Conservation (phyloP, 2,329 filamentous ascomycete genomes). For the Fusarium veterinarium region DNA sequence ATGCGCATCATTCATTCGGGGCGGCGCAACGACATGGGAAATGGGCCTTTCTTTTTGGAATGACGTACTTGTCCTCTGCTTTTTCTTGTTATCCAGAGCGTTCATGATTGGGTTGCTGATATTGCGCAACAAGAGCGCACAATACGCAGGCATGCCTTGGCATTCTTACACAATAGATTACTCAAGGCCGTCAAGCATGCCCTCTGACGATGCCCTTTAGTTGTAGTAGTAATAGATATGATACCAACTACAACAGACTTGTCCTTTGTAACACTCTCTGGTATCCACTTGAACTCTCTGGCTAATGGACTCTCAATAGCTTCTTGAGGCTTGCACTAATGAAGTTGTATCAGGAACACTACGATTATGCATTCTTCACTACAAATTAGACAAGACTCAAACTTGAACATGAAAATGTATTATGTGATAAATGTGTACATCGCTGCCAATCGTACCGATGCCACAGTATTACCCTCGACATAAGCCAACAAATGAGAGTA, state of each 20-base stretch:
- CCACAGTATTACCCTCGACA: slow-evolving; percentile 28
- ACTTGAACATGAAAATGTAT: slow-evolving; percentile 39
- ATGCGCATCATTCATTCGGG: slow-evolving; percentile 32
- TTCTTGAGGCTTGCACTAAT: background rate
- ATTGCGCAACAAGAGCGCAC: slow-evolving; percentile 26
- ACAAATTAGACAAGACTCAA: background rate
- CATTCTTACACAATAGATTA: slow-evolving; percentile 37
- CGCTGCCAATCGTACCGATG: slow-evolving; percentile 21
- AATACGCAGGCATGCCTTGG: slow-evolving; percentile 30
- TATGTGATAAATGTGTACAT: slow-evolving; percentile 34
- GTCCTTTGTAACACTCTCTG: background rate
- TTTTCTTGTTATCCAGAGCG: slow-evolving; percentile 31
- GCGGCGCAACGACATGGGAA: slow-evolving; percentile 33
- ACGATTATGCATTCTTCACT: background rate
- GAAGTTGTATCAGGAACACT: background rate
- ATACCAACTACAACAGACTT: slow-evolving; percentile 29
- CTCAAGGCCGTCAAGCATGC: slow-evolving; percentile 34
- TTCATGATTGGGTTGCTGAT: slow-evolving; percentile 36
- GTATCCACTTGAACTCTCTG: background rate
- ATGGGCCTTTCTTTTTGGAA: slow-evolving; percentile 16
- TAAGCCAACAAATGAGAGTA: slow-evolving; percentile 43
- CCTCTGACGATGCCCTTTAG: slow-evolving; percentile 38
- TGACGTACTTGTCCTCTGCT: slow-evolving; percentile 25
- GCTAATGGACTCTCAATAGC: background rate
- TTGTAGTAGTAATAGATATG: slow-evolving; percentile 47